Conservation (phyloP, 305 asterid species). For the Lippia alba region DNA sequence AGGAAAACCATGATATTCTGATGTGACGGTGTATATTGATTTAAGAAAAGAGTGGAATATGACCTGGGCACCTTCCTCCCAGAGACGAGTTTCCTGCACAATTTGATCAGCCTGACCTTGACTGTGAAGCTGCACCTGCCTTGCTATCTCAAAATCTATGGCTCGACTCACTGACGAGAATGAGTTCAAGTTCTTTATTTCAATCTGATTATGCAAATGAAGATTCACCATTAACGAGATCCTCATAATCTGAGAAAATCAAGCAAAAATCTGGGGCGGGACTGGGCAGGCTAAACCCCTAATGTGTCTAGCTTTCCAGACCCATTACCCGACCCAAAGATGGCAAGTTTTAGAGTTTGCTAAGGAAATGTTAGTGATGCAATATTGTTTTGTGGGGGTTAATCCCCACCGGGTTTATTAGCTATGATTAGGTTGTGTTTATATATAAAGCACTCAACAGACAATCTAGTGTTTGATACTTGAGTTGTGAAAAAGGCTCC, state of each 20-base stretch:
- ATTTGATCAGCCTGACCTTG: conserved; percentile 85
- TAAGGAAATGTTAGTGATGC: too few relatives aligned
- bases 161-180: conserved; percentile 94
- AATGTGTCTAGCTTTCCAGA: too few relatives aligned
- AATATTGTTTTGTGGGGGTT: too few relatives aligned
- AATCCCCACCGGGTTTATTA: too few relatives aligned
- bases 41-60: conserved; percentile 34
- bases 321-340: too few relatives aligned
- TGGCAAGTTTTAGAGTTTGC: too few relatives aligned
- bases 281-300: too few relatives aligned
- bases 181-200: conserved; percentile 94
- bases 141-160: conserved; percentile 87
- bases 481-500: too few relatives aligned
- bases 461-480: too few relatives aligned
- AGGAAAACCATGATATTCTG: background rate
- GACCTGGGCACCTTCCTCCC: conserved; percentile 99
- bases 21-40: conserved; percentile 13
- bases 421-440: too few relatives aligned
- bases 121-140: conserved; percentile 82
- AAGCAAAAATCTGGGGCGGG: background rate
- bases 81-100: conserved; percentile 96
- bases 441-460: too few relatives aligned
- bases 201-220: conserved; percentile 68
- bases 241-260: conserved; percentile 1
- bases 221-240: conserved; percentile 21